These are phyloP conservation scores for Coelastrella sp. DNA, from an alignment of 139 green algal genomes.

Conservation along the genomic window DNA sequence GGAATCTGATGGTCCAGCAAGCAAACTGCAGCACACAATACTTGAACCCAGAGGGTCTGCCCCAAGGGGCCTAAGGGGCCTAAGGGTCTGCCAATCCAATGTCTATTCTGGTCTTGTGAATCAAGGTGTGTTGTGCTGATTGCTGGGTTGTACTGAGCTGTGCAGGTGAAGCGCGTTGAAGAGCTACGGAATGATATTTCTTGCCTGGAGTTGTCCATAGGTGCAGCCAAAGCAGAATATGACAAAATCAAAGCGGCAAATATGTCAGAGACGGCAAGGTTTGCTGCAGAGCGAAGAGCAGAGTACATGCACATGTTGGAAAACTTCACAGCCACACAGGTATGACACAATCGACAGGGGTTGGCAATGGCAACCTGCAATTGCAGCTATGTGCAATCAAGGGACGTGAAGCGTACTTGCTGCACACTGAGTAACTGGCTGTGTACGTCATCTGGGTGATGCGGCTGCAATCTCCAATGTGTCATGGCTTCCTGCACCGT, in stretches of 20 bases:
- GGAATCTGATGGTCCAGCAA: too few species aligned
- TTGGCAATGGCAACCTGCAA: neutral
- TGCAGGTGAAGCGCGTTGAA: conserved; percentile 43
- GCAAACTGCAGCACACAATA: too few species aligned
- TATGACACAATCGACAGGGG: neutral
- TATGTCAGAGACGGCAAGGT: conserved; percentile 39
- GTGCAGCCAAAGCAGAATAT: conserved; percentile 64
- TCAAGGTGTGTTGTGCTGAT: neutral
- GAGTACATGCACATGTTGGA: conserved; percentile 43
- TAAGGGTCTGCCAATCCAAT: too few species aligned
- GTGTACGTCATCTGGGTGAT: neutral
- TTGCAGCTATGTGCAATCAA: neutral
- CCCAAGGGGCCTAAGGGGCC: too few species aligned
- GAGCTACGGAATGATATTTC: conserved; percentile 63
- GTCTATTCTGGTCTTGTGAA: too few species aligned
- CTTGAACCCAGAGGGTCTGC: too few species aligned
- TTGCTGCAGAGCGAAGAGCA: conserved; percentile 35
- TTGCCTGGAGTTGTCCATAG: conserved; percentile 60
- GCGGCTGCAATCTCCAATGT: neutral
- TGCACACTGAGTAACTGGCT: too few species aligned
- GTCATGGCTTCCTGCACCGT: neutral
- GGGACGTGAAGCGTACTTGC: too few species aligned
- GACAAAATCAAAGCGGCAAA: conserved; percentile 69
- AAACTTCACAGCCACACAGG: conserved; percentile 42
- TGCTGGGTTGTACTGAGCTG: neutral